Evolutionary conservation across 1,284 basidiomycete species (phyloP).

Genomic region (Inonotus hispidus): DNA sequence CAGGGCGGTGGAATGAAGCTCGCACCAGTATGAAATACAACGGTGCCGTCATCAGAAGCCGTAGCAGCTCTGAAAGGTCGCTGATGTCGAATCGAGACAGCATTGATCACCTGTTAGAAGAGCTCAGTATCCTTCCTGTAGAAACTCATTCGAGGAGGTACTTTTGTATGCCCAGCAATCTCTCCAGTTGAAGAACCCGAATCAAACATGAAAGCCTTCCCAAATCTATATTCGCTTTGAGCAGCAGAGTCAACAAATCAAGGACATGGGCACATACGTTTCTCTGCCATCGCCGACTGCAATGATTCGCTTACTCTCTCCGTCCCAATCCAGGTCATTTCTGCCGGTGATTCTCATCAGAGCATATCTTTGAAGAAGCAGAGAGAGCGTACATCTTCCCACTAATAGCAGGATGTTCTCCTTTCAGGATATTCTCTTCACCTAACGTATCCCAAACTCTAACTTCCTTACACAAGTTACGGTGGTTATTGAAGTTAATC

Average conservation of each 20-base stretch:
- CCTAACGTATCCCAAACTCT: conserved; percentile 93
- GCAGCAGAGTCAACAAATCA: background rate
- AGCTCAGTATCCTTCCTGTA: background rate
- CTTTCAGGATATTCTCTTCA: conserved; percentile 81
- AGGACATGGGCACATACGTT: conserved; percentile 44
- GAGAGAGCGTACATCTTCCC: conserved; percentile 65
- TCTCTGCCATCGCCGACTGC: conserved; percentile 95
- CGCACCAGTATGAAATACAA: conserved; percentile 83
- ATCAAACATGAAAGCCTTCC: conserved; percentile 84
- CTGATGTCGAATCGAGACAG: conserved; percentile 85
- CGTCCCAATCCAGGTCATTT: conserved; percentile 95
- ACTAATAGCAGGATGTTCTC: conserved; percentile 77
- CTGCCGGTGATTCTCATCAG: conserved; percentile 31
- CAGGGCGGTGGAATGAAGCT: too few species aligned
- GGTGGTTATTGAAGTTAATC: background rate
- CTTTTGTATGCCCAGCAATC: conserved; percentile 90
- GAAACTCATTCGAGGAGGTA: conserved; percentile 26
- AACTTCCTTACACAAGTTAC: conserved; percentile 39
- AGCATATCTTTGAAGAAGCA: background rate
- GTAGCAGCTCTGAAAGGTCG: conserved; percentile 91
- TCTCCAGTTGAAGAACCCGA: conserved; percentile 90
- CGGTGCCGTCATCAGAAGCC: conserved; percentile 76
- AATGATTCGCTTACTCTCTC: conserved; percentile 93
- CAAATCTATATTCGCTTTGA: conserved; percentile 50
- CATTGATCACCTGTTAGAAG: conserved; percentile 65